A percentile compares a stretch with the other conserved stretches of the same genome.
phyloP scores from a whole-genome alignment of 2,329 filamentous ascomycete genomes.

The Cladosporium sp. region DNA sequence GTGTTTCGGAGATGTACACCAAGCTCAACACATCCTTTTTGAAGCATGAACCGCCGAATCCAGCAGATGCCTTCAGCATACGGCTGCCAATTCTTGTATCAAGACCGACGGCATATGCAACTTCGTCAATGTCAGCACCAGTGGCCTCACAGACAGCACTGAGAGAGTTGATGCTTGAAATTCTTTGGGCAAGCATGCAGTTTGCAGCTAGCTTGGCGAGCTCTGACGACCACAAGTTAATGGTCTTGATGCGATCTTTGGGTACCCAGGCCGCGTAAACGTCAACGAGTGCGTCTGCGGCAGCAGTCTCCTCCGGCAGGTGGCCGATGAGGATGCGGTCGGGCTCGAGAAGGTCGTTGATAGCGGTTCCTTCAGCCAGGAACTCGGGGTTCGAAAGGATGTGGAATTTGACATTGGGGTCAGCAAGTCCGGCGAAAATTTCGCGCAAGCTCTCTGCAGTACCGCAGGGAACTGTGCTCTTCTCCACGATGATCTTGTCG shows the following conservation, averaged over 20 bases:
- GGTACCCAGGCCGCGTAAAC: conserved; percentile 71
- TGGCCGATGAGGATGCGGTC: conserved; percentile 72
- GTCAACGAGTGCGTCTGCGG: conserved; percentile 59
- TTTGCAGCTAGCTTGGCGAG: conserved; percentile 74
- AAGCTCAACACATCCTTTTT: conserved; percentile 72
- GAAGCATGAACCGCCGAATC: conserved; percentile 76
- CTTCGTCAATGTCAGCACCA: conserved; percentile 69
- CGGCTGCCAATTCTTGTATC: conserved; percentile 68
- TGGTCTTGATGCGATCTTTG: conserved; percentile 60
- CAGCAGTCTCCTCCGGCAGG: conserved; percentile 56
- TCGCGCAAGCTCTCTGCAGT: conserved; percentile 39
- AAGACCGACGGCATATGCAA: conserved; percentile 48
- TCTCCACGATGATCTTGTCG: conserved; percentile 72
- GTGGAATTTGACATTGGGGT: conserved; percentile 55
- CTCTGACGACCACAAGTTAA: conserved; percentile 73
- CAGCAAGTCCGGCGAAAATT: conserved; percentile 9
- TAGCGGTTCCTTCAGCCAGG: conserved; percentile 69
- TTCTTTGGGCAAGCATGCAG: conserved; percentile 72
- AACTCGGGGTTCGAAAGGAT: conserved; percentile 79
- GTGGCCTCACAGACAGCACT: conserved; percentile 72
- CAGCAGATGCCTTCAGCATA: conserved; percentile 68
- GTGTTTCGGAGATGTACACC: conserved; percentile 67
- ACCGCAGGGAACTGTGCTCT: conserved; percentile 72
- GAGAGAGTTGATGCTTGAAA: conserved; percentile 75
- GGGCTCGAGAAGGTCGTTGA: conserved; percentile 64